A percentile compares a stretch with the other conserved stretches of the same genome.
Conservation (phyloP, 2,329 filamentous ascomycete species). For the Fusarium tupiense region DNA sequence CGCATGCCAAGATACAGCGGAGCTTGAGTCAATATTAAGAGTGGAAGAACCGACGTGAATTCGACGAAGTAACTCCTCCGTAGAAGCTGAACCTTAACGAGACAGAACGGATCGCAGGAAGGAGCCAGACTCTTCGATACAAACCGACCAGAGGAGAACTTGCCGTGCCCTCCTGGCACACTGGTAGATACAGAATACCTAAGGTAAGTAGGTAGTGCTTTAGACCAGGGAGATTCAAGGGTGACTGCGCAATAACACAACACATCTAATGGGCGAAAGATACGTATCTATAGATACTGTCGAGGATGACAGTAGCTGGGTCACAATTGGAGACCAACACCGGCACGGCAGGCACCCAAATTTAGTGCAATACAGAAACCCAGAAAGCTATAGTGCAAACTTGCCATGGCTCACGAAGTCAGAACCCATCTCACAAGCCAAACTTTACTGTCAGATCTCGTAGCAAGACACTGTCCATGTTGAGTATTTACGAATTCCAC, state of each 20-base stretch:
- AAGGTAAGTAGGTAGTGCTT: neutral
- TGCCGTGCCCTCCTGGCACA: neutral
- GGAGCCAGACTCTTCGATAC: neutral
- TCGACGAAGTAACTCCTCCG: neutral
- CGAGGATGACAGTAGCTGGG: neutral
- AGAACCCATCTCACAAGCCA: neutral
- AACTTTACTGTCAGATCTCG: constrained; percentile 1
- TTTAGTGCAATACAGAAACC: neutral
- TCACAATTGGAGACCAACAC: neutral
- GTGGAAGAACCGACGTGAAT: neutral
- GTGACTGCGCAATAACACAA: neutral
- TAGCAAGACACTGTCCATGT: neutral
- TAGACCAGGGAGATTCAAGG: neutral
- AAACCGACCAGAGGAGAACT: neutral
- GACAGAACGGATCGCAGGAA: neutral
- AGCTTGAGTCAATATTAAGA: neutral
- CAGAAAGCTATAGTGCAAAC: neutral
- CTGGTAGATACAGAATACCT: neutral
- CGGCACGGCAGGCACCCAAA: neutral
- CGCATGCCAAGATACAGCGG: neutral
- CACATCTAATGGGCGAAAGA: neutral
- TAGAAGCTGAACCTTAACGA: neutral
- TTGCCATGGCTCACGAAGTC: neutral
- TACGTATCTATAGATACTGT: neutral
- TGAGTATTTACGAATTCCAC: neutral